These are phyloP conservation scores for Lachnellula cervina DNA, from an alignment of 2,329 filamentous ascomycete genomes.

Conservation along the genomic window DNA sequence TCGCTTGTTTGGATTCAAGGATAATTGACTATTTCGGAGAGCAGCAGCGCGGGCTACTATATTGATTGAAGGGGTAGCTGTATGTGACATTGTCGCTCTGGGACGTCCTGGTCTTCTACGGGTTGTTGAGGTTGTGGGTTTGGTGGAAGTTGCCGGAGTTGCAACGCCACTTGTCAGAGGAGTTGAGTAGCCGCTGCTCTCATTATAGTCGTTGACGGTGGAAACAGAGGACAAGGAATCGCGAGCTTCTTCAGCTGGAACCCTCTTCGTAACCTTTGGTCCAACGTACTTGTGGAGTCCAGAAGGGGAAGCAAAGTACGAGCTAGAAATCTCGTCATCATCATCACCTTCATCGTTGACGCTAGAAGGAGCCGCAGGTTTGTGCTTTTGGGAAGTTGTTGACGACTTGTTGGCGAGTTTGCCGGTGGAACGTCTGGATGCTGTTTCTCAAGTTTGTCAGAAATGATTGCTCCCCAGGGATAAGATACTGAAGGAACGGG, in stretches of 20 bases:
- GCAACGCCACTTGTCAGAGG: slow-evolving; percentile 55
- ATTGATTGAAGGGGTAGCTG: slow-evolving; percentile 29
- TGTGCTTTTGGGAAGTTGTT: background rate
- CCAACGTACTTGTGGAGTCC: slow-evolving; percentile 11
- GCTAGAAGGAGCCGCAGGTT: slow-evolving; percentile 1
- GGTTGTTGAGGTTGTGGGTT: slow-evolving; percentile 16
- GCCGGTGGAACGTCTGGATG: slow-evolving; percentile 18
- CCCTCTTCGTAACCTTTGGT: slow-evolving; percentile 13
- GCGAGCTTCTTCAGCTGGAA: slow-evolving; percentile 25
- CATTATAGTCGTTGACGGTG: slow-evolving; percentile 38
- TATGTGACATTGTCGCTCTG: slow-evolving; percentile 4
- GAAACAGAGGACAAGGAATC: slow-evolving; percentile 38
- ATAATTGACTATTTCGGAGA: slow-evolving; percentile 45
- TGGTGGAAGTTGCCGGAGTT: slow-evolving; percentile 42
- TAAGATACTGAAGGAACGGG: background rate
- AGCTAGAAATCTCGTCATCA: slow-evolving; percentile 11
- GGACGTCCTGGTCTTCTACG: slow-evolving; percentile 26
- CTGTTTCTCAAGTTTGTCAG: slow-evolving; percentile 14
- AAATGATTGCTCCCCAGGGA: slow-evolving; percentile 1
- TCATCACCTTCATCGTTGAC: slow-evolving; percentile 3
- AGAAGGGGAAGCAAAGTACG: slow-evolving; percentile 14
- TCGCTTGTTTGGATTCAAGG: slow-evolving; percentile 39
- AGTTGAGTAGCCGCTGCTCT: slow-evolving; percentile 50
- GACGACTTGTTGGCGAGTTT: slow-evolving; percentile 8
- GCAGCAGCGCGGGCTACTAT: slow-evolving; percentile 42